Evolutionary conservation across 352 stramenopile species (phyloP).

Genomic region (Globisporangium middletonii): DNA sequence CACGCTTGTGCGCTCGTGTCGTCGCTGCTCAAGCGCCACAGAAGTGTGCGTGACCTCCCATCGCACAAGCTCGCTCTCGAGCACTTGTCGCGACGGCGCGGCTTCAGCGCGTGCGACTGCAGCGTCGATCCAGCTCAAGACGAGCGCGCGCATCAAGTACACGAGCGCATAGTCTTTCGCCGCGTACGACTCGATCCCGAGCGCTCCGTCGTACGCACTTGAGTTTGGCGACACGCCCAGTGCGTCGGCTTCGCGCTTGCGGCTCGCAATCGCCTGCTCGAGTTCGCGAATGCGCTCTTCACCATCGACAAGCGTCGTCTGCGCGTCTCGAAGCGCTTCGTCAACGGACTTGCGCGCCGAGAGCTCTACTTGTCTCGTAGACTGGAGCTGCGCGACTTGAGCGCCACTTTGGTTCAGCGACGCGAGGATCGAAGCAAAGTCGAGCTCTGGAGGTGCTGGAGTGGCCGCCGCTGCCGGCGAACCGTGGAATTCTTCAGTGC

Average conservation of each 20-base stretch:
- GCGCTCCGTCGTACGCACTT: conserved; percentile 22
- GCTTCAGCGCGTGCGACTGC: conserved; percentile 15
- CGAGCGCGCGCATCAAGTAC: conserved; percentile 33
- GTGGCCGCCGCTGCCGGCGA: too few species aligned
- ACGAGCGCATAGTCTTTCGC: conserved; percentile 22
- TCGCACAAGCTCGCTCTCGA: conserved; percentile 23
- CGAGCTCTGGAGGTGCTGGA: conserved; percentile 11
- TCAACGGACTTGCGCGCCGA: conserved; percentile 18
- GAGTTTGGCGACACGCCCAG: conserved; percentile 4
- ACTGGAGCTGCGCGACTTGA: conserved; percentile 23
- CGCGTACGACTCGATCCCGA: conserved; percentile 38
- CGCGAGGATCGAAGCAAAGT: conserved; percentile 34
- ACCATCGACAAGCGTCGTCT: conserved; percentile 17
- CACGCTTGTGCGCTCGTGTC: conserved; percentile 1
- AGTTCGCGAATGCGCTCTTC: conserved; percentile 19
- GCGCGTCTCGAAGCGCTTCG: conserved; percentile 26
- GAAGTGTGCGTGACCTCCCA: conserved; percentile 17
- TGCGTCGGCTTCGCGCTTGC: conserved; percentile 21
- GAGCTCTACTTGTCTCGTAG: conserved; percentile 17
- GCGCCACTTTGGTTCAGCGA: conserved; percentile 29
- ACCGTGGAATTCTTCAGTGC: not conserved
- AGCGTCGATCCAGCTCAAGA: conserved; percentile 35
- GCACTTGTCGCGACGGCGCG: conserved; percentile 21
- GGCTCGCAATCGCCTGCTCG: conserved; percentile 7
- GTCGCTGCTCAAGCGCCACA: conserved; percentile 18